Evolutionary conservation across 176 grass and related monocot species (phyloP).

Genomic region (Carex littledalei): DNA sequence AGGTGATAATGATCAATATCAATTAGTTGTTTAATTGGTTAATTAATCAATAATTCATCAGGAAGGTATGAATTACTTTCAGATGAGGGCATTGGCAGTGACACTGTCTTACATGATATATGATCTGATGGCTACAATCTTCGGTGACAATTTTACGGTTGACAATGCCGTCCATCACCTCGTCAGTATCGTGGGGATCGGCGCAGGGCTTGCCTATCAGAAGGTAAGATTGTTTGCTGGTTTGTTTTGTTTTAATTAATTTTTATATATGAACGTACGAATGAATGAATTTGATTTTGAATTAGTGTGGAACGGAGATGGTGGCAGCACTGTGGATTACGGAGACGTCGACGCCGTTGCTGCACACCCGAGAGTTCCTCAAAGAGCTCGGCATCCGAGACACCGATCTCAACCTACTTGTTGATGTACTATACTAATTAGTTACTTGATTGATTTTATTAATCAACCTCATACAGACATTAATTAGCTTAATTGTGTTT

Average conservation of each 20-base stretch:
- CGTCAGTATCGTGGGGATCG: constrained; percentile 23
- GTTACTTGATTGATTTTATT: too few relatives aligned
- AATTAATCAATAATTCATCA: too few relatives aligned
- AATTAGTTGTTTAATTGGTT: too few relatives aligned
- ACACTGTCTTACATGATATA: constrained; percentile 35
- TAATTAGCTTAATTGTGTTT: neutral
- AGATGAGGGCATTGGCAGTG: constrained; percentile 32
- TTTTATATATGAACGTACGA: too few relatives aligned
- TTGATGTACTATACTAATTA: constrained; percentile 40
- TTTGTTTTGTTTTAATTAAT: too few relatives aligned
- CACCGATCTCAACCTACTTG: constrained; percentile 55
- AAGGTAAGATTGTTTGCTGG: neutral
- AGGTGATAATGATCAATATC: neutral
- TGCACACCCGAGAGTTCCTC: constrained; percentile 69
- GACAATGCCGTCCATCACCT: constrained; percentile 32
- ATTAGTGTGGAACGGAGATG: constrained; percentile 70
- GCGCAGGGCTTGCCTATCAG: constrained; percentile 29
- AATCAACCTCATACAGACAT: neutral
- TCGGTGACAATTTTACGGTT: constrained; percentile 11
- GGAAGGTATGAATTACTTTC: neutral
- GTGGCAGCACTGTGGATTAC: constrained; percentile 43
- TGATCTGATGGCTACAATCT: constrained; percentile 19
- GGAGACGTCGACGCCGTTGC: constrained; percentile 70
- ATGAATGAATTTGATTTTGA: neutral
- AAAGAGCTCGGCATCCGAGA: constrained; percentile 61